A percentile compares a stretch with the other conserved stretches of the same genome.
phyloP scores from a whole-genome alignment of 768 basidiomycete species.

The Serendipita vermifera region DNA sequence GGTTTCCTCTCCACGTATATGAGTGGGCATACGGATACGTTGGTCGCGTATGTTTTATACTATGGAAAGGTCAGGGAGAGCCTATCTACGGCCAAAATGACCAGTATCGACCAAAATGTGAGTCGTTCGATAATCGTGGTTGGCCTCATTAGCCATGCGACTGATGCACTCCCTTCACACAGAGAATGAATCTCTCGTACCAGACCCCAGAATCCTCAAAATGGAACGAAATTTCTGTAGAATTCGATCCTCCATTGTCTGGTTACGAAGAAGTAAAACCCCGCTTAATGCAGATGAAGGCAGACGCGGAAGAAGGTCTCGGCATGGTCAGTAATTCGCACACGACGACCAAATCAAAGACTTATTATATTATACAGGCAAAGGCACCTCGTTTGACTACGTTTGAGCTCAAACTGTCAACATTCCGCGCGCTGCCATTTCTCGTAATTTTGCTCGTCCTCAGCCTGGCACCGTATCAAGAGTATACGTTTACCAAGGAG shows the following conservation, averaged over 20 bases:
- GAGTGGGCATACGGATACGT: constrained; percentile 69
- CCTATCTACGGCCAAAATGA: constrained; percentile 51
- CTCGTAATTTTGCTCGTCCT: constrained; percentile 26
- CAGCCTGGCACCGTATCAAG: constrained; percentile 18
- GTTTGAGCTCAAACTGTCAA: constrained; percentile 35
- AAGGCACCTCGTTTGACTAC: constrained; percentile 47
- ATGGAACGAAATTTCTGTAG: constrained; percentile 38
- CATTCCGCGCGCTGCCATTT: constrained; percentile 20
- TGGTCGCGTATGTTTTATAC: constrained; percentile 72
- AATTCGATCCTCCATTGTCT: constrained; percentile 55
- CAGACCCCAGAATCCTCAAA: constrained; percentile 34
- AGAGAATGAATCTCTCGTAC: constrained; percentile 65
- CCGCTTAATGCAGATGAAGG: constrained; percentile 66
- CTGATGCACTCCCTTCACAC: background rate
- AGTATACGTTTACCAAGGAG: constrained; percentile 13
- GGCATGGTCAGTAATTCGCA: constrained; percentile 47
- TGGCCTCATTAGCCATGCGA: constrained; percentile 10
- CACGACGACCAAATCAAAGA: background rate
- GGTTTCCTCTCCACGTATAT: constrained; percentile 73
- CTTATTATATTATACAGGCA: constrained; percentile 31
- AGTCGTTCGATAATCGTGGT: constrained; percentile 15
- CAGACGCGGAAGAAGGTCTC: constrained; percentile 61
- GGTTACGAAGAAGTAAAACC: constrained; percentile 78
- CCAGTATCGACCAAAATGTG: constrained; percentile 53
- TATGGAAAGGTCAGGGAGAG: constrained; percentile 48